phyloP scores from a whole-genome alignment of 208 protist species.

The Acanthamoeba triangularis region DNA sequence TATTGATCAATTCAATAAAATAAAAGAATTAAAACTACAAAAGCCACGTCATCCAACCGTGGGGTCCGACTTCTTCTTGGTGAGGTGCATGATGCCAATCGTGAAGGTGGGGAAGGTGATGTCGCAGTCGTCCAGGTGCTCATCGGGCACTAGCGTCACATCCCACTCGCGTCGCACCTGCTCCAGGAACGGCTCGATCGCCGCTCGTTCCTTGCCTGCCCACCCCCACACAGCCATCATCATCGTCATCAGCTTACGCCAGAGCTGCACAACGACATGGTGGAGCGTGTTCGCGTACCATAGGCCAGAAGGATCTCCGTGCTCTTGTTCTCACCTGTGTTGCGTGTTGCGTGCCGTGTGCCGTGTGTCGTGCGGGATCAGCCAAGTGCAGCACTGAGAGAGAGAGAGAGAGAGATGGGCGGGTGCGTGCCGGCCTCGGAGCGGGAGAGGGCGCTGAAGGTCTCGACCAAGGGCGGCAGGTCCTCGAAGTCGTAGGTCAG shows the following conservation, averaged over 20 bases:
- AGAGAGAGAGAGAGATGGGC: neutral
- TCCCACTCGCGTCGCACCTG: neutral
- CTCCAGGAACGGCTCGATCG: constrained; percentile 45
- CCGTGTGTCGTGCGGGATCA: too few species aligned
- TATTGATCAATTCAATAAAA: neutral
- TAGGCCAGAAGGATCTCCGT: constrained; percentile 63
- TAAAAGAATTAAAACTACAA: neutral
- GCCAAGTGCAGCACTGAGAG: neutral
- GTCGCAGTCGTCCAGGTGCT: constrained; percentile 51
- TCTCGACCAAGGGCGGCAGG: constrained; percentile 40
- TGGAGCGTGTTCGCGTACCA: neutral
- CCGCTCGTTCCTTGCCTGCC: constrained; percentile 65
- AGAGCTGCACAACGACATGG: too few species aligned
- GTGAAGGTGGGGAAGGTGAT: constrained; percentile 70
- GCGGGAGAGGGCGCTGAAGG: constrained; percentile 32
- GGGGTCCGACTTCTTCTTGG: neutral
- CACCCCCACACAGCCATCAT: neutral
- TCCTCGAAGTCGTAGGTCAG: constrained; percentile 77
- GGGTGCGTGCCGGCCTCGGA: neutral
- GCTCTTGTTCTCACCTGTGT: neutral
- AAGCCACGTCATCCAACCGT: too few species aligned
- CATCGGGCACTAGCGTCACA: constrained; percentile 2
- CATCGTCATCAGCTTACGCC: too few species aligned
- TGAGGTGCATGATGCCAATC: constrained; percentile 69
- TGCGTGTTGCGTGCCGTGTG: neutral